A percentile compares a stretch with the other conserved stretches of the same genome.
phyloP scores from a whole-genome alignment of 1,284 basidiomycete genomes.

The Leccinum solheimii region DNA sequence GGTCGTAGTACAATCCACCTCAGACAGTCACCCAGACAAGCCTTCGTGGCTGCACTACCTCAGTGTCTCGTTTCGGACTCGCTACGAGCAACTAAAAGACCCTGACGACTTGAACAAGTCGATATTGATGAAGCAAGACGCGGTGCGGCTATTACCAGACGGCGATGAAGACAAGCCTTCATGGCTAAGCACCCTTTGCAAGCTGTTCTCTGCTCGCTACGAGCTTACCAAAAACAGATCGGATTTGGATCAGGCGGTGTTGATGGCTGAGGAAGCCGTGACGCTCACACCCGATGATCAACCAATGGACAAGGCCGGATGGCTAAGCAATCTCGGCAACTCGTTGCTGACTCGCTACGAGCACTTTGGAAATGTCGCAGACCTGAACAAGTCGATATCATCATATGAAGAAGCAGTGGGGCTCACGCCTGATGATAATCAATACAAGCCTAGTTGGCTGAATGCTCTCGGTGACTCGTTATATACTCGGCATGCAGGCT shows the following conservation, averaged over 20 bases:
- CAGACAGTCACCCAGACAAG: background rate
- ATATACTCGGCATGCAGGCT: too few relatives aligned
- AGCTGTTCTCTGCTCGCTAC: background rate
- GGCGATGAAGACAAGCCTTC: background rate
- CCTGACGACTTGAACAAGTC: background rate
- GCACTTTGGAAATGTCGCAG: background rate
- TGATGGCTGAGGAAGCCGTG: background rate
- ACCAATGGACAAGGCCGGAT: background rate
- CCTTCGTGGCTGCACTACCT: background rate
- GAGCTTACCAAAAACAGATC: background rate
- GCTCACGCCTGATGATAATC: background rate
- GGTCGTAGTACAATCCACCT: background rate
- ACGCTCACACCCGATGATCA: background rate
- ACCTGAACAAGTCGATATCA: background rate
- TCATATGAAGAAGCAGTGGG: background rate
- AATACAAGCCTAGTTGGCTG: background rate
- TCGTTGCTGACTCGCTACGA: background rate
- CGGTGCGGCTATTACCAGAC: background rate
- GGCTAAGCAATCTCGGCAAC: background rate
- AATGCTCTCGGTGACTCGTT: background rate
- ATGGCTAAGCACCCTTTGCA: background rate
- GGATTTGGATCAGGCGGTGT: background rate
- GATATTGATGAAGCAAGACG: background rate
- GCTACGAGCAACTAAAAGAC: background rate
- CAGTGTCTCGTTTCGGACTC: background rate